These are phyloP conservation scores for Blastocystis hominis DNA, from an alignment of 352 stramenopile genomes.

Conservation along the genomic window DNA sequence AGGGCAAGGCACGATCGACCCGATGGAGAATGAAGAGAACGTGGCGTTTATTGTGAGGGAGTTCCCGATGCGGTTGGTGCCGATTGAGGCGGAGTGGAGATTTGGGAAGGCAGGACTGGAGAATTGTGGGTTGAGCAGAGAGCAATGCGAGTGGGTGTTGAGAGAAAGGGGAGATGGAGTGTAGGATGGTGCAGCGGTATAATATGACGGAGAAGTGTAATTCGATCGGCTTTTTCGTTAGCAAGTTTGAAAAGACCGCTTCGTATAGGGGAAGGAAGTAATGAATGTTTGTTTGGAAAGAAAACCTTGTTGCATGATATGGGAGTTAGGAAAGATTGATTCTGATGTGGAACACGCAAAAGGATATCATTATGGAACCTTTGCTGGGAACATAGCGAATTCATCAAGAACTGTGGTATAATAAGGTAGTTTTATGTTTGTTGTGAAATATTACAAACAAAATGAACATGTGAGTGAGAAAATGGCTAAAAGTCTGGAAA, in stretches of 20 bases:
- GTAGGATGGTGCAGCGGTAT: constrained; percentile 59
- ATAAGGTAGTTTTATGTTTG: too few relatives aligned
- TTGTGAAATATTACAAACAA: too few relatives aligned
- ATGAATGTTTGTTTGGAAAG: too few relatives aligned
- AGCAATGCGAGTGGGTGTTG: neutral
- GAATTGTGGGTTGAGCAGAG: constrained; percentile 27
- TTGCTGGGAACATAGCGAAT: too few relatives aligned
- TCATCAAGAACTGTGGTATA: too few relatives aligned
- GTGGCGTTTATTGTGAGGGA: constrained; percentile 45
- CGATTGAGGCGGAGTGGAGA: neutral
- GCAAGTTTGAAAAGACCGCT: constrained; percentile 56
- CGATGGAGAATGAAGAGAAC: constrained; percentile 55
- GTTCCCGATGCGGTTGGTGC: constrained; percentile 56
- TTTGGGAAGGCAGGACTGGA: constrained; percentile 51
- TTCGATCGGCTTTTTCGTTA: constrained; percentile 59
- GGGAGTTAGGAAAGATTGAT: too few relatives aligned
- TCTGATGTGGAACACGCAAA: too few relatives aligned
- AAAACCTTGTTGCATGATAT: too few relatives aligned
- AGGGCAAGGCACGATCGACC: neutral
- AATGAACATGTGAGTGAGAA: too few relatives aligned
- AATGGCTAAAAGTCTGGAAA: too few relatives aligned
- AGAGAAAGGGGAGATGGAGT: neutral
- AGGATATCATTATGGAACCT: too few relatives aligned
- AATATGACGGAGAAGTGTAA: constrained; percentile 57
- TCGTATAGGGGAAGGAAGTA: neutral